Percentiles rank a stretch among this genome's conserved stretches.
Conservation (phyloP, 2,329 filamentous ascomycete genomes). For the Elsinoe perseae region DNA sequence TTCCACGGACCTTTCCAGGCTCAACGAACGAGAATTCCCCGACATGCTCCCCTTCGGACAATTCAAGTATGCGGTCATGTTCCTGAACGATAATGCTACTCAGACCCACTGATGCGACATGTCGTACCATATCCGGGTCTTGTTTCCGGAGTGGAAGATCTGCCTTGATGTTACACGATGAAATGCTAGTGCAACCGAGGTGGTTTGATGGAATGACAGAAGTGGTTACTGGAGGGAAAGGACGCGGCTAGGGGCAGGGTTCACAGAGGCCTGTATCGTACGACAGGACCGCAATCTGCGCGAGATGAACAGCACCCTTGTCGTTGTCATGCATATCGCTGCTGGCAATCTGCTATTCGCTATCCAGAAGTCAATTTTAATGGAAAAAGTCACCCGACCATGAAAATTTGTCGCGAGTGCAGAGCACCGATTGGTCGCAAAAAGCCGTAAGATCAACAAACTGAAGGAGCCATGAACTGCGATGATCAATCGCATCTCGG, state of each 20-base stretch:
- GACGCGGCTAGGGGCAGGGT: neutral
- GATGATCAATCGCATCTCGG: neutral
- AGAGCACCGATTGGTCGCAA: neutral
- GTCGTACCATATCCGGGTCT: neutral
- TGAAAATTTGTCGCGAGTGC: neutral
- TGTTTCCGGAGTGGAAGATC: neutral
- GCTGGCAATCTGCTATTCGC: neutral
- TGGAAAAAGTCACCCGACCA: neutral
- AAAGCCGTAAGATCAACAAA: neutral
- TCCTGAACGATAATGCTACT: neutral
- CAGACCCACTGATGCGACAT: conserved; percentile 1
- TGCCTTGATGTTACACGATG: neutral
- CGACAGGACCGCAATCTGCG: neutral
- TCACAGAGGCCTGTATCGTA: neutral
- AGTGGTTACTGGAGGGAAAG: neutral
- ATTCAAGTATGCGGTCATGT: neutral
- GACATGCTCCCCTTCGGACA: neutral
- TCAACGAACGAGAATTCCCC: neutral
- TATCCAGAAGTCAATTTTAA: no score
- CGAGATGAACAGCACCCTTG: neutral
- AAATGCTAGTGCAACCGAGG: neutral
- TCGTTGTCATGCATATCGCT: neutral
- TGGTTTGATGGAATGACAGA: neutral
- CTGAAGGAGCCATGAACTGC: neutral
- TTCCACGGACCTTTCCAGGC: neutral